These are phyloP conservation scores for Aureobasidium subglaciale DNA, from an alignment of 2,329 filamentous ascomycete species.

Conservation along the genomic window DNA sequence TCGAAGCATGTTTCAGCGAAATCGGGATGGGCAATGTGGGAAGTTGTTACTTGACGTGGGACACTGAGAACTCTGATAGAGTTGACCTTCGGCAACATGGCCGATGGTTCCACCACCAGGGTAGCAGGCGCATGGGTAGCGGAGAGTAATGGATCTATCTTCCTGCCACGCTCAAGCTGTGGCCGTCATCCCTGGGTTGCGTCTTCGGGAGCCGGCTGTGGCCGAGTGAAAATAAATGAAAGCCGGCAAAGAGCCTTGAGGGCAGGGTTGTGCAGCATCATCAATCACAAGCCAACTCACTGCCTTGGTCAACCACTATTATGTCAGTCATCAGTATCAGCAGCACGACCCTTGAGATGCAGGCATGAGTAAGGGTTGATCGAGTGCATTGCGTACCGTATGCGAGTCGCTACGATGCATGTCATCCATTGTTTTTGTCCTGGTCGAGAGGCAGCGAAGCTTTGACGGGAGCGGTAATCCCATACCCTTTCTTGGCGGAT, in stretches of 20 bases:
- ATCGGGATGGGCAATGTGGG: background rate
- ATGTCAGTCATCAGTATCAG: background rate
- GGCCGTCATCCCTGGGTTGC: background rate
- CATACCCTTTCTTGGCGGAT: conserved; percentile 2
- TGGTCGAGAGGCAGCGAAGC: background rate
- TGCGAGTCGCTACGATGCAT: background rate
- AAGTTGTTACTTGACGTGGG: background rate
- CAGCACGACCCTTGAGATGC: background rate
- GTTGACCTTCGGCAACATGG: background rate
- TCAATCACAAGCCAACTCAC: background rate
- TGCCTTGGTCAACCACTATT: background rate
- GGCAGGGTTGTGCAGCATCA: background rate
- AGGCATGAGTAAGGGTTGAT: background rate
- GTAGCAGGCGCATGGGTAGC: background rate
- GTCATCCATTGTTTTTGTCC: background rate
- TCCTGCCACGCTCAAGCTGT: too few relatives aligned
- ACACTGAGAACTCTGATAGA: background rate
- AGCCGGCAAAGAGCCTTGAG: background rate
- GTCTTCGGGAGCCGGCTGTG: background rate
- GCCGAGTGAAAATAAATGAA: conserved; percentile 3
- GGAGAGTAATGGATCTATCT: too few relatives aligned
- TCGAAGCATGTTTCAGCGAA: background rate
- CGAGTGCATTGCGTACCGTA: background rate
- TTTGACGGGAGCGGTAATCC: background rate
- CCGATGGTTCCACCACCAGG: background rate